Evolutionary conservation across 768 basidiomycete genomes (phyloP), one percentile per base, ranked within the genome.

Genomic region (Lactifluus piperatus): DNA sequence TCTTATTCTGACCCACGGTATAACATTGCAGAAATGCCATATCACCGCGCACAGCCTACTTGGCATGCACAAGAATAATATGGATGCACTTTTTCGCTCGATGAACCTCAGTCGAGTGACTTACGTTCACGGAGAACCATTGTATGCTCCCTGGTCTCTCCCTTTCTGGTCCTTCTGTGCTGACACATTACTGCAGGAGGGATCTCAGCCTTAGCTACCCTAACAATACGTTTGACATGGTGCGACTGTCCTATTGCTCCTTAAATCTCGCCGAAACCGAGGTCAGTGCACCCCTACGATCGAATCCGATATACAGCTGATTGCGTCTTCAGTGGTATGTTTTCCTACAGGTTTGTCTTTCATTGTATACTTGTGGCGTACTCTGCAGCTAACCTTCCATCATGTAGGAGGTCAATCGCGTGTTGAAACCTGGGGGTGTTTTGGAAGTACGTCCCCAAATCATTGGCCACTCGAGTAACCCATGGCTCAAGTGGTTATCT

Each of bases 391-490:
- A 63, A 52, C 57, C 45, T 34, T 43, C 20, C 37, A 46, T 24
- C 50, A 55, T 60, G 55, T 63, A 89, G 88, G 86, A 89, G 71
- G 75, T 85, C 39, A 74, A 78, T 22, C 82, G 88, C 20, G 77
- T 89, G 7, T 75, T 89, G 71, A 79, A 79, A 63, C 77, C 80
- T 6, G 77, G 81, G 18, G 86, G 77, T 27, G 70, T 81, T 14
- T 68, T 89, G 13, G 88, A 90, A 80, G 86, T 86, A 72, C 24
- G 53, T 24, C 11, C 7, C 47, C 29, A 27, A 46, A n/a, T 36
- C n/a, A n/a, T 22, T 18, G 26, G 16, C 56, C 16, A 48, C n/a
- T 8, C 62, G 24, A 10, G 54, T 41, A 18, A 41, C 16, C 22
- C 46, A 4, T 36, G 16, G n/a, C 14, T 11, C 32, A 7, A 20